These are phyloP conservation scores for Simplicillium sp. DNA, from an alignment of 2,329 filamentous ascomycete species.

Conservation along the genomic window DNA sequence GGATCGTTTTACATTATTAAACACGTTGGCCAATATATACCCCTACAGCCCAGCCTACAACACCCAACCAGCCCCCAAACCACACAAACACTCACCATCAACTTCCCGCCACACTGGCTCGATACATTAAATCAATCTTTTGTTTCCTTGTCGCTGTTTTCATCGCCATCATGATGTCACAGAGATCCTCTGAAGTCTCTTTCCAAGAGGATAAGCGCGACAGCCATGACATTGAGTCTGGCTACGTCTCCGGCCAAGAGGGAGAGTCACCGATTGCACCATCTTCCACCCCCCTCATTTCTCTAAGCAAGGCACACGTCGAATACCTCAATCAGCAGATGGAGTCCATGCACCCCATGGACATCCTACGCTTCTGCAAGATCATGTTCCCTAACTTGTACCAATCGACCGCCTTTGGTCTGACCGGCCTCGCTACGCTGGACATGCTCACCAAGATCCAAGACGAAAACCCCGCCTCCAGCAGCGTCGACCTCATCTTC, in stretches of 20 bases:
- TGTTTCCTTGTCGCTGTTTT: conserved; percentile 18
- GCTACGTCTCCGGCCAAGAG: conserved; percentile 59
- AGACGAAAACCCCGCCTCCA: conserved; percentile 49
- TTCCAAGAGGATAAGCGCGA: conserved; percentile 30
- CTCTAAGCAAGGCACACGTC: conserved; percentile 80
- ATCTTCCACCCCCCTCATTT: conserved; percentile 57
- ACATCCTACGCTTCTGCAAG: conserved; percentile 87
- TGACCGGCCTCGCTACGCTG: conserved; percentile 72
- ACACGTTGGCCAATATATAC: too few relatives aligned
- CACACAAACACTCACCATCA: not conserved
- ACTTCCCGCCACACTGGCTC: conserved; percentile 3
- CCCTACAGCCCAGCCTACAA: too few relatives aligned
- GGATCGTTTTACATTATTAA: too few relatives aligned
- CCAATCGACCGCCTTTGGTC: conserved; percentile 75
- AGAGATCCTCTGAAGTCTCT: conserved; percentile 29
- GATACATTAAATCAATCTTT: conserved; percentile 9
- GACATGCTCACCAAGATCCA: conserved; percentile 77
- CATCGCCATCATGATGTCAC: conserved; percentile 24
- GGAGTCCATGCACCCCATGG: conserved; percentile 78
- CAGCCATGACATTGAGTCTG: conserved; percentile 58
- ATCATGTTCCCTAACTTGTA: conserved; percentile 83
- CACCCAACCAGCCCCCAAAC: too few relatives aligned
- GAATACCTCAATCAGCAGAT: conserved; percentile 86
- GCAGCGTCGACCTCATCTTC: conserved; percentile 61
- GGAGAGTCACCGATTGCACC: conserved; percentile 25